Evolutionary conservation across 2,329 filamentous ascomycete species (phyloP).

Genomic region (Aspergillus viridinutans): DNA sequence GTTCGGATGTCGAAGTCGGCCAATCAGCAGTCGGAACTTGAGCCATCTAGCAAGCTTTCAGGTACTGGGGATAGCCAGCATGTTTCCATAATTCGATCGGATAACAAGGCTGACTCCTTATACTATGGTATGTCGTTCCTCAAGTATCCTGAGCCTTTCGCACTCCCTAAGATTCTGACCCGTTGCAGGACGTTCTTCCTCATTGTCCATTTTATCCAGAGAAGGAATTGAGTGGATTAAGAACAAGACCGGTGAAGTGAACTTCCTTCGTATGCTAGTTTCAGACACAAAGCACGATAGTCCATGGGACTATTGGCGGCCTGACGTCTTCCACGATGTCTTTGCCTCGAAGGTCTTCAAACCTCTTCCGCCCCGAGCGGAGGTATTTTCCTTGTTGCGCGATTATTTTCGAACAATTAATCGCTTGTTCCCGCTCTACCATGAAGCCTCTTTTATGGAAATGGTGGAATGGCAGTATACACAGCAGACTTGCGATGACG

Average conservation of each 20-base stretch:
- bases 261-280: slow-evolving; percentile 82
- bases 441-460: slow-evolving; percentile 94
- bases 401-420: slow-evolving; percentile 98
- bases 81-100: slow-evolving; percentile 81
- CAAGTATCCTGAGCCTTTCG: background rate
- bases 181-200: slow-evolving; percentile 75
- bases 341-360: slow-evolving; percentile 80
- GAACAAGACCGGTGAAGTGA: slow-evolving; percentile 85
- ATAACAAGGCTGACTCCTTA: slow-evolving; percentile 81
- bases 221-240: slow-evolving; percentile 98
- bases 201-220: slow-evolving; percentile 92
- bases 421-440: slow-evolving; percentile 92
- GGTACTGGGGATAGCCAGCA: slow-evolving; percentile 46
- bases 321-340: slow-evolving; percentile 88
- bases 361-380: slow-evolving; percentile 73
- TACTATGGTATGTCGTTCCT: slow-evolving; percentile 56
- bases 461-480: slow-evolving; percentile 92
- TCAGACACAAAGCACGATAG: slow-evolving; percentile 77
- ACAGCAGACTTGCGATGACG: slow-evolving; percentile 81
- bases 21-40: slow-evolving; percentile 20
- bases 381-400: slow-evolving; percentile 77
- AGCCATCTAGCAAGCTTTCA: slow-evolving; percentile 28
- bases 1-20: background rate
- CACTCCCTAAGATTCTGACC: background rate
- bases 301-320: slow-evolving; percentile 91